Base-by-base conservation (phyloP, 2,329 filamentous ascomycete species). In the Sordariomycetes sp. region DNA sequence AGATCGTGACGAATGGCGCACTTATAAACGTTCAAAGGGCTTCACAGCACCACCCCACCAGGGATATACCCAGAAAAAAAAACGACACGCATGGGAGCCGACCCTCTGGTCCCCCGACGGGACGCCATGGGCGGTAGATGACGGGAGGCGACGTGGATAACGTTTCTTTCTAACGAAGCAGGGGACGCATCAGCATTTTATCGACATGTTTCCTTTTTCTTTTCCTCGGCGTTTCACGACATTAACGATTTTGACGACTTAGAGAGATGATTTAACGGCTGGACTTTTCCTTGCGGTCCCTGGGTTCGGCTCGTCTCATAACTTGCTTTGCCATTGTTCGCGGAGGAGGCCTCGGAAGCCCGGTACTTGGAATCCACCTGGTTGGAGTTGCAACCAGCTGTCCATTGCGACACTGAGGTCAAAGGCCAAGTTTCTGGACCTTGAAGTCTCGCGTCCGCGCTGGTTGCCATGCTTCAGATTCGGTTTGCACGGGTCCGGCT, bases 11-110 rank as follows among this genome's bases (percentile, higher is more conserved):
- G 56, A 54, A 58, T 24, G 56, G 51, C 56, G 56, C 56, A 58
- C 48, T 52, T 58, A 58, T 58, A 58, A 58, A 58, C 56, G 35
- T 58, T 58, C 56, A 53, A 58, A 52, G 51, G 56, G 56, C 56
- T 58, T 58, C 56, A 58, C 56, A 58, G 56, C 56, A 58, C 56
- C 56, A 48, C 46, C 51, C 56, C 55, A 34, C 55, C n/a, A 32
- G 56, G 56, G 50, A 58, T 54, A 58, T 54, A 58, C 56, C 35
- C 56, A 57, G 52, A 32, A 32, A 32, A 32, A n/a, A 48, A 28
- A 37, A 28, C 51, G 35, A 43, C 37, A 58, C 56, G 34, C 52
- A 58, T 53, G 53, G 55, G 56, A n/a, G 52, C 24, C 50, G 37
- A 20, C 37, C 2, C n/a, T 6, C n/a, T 11, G n/a, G n/a, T 14